Conservation (phyloP, 148 eudicot species). For the Rhododendron vialii region DNA sequence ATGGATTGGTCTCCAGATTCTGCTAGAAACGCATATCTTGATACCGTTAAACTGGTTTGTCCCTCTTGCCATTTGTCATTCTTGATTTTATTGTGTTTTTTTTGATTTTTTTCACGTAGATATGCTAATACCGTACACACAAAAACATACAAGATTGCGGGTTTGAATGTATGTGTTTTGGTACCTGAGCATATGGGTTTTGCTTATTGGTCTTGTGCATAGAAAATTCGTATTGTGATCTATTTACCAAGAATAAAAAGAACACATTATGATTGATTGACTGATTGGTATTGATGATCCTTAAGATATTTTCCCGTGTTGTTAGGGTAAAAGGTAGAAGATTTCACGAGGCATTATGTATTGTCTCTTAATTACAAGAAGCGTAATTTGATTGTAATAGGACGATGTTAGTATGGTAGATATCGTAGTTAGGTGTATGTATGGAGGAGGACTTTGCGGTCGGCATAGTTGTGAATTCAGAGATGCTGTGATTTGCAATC, state of each 20-base stretch:
- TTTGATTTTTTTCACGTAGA: not conserved
- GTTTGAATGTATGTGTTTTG: not conserved
- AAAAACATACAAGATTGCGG: not conserved
- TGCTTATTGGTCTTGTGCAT: not conserved
- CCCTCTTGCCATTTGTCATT: not conserved
- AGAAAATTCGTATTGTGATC: not conserved
- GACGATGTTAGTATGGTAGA: not conserved
- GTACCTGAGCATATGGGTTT: not conserved
- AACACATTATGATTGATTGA: not conserved
- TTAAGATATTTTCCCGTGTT: not conserved
- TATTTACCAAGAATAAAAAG: not conserved
- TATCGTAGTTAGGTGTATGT: not conserved
- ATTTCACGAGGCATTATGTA: not conserved
- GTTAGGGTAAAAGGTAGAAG: not conserved
- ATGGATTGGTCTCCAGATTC: constrained; percentile 34
- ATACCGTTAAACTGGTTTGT: constrained; percentile 39
- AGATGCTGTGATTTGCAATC: not conserved
- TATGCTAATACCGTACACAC: not conserved
- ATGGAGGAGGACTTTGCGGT: not conserved
- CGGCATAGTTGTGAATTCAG: not conserved
- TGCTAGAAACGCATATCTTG: constrained; percentile 40
- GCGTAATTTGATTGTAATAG: not conserved
- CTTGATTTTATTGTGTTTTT: not conserved
- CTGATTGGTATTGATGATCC: not conserved
- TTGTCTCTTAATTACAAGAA: not conserved